A percentile compares a stretch with the other conserved stretches of the same genome.
Evolutionary conservation across 2,329 filamentous ascomycete genomes (phyloP).

Genomic region (Alternaria longipes): DNA sequence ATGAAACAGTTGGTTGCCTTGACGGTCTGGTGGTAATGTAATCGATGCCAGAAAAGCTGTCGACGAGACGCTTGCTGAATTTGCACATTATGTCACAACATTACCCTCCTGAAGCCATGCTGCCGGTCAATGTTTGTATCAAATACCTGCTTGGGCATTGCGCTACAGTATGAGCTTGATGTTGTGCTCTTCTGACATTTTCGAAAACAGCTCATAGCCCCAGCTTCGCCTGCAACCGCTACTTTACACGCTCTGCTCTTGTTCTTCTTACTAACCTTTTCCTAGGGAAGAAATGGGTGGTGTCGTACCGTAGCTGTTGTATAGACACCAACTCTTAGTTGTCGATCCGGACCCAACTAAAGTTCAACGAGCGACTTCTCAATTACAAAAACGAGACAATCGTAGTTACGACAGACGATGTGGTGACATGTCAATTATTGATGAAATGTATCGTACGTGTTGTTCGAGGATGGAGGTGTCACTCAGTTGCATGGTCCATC

Average conservation of each 20-base stretch:
- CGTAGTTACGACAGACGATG: too few species aligned
- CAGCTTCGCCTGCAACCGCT: not conserved
- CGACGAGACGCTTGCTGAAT: constrained; percentile 83
- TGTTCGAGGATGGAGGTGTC: not conserved
- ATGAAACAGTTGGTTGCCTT: constrained; percentile 73
- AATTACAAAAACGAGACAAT: not conserved
- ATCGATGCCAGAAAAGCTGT: constrained; percentile 86
- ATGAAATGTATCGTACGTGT: not conserved
- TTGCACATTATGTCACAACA: constrained; percentile 91
- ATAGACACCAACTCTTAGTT: not conserved
- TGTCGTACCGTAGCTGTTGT: not conserved
- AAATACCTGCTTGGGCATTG: not conserved
- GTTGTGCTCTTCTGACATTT: not conserved
- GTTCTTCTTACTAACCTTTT: not conserved
- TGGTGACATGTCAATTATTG: not conserved
- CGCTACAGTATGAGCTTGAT: not conserved
- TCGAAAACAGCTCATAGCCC: not conserved
- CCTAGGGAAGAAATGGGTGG: not conserved
- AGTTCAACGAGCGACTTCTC: not conserved
- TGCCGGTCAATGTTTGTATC: constrained; percentile 27
- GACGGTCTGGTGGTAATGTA: constrained; percentile 86
- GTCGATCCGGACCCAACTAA: not conserved
- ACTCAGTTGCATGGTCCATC: not conserved
- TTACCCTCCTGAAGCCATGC: constrained; percentile 67
- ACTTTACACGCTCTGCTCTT: not conserved